Percentiles rank a stretch among this genome's conserved stretches.
These are phyloP conservation scores for Aspergillus puulaauensis DNA, from an alignment of 2,329 filamentous ascomycete genomes.

Conservation along the genomic window DNA sequence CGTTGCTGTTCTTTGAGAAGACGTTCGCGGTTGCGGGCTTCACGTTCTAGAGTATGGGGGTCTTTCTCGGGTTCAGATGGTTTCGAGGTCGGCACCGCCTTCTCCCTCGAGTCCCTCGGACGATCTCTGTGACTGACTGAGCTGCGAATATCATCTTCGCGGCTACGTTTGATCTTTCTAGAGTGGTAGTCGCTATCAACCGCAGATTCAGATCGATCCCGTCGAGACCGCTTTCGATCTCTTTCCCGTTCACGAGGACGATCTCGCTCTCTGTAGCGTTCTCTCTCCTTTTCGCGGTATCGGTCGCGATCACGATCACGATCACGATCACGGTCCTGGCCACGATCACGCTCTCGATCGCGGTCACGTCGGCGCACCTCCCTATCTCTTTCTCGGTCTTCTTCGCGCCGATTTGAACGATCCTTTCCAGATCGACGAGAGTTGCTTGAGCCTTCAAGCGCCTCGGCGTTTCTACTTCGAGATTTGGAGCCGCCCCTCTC, in stretches of 20 bases:
- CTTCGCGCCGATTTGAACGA: conserved; percentile 28
- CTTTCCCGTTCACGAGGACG: conserved; percentile 12
- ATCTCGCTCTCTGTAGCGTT: conserved; percentile 33
- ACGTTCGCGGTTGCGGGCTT: conserved; percentile 62
- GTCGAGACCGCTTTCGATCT: conserved; percentile 39
- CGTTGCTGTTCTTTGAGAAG: conserved; percentile 66
- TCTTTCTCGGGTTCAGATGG: conserved; percentile 53
- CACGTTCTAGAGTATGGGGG: conserved; percentile 72
- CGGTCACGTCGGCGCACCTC: conserved; percentile 1
- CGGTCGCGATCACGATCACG: conserved; percentile 28
- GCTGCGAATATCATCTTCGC: conserved; percentile 26
- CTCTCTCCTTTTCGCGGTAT: conserved; percentile 45
- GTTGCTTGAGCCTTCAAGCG: conserved; percentile 25
- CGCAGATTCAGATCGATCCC: conserved; percentile 39
- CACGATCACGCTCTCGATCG: conserved; percentile 12
- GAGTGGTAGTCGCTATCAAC: conserved; percentile 32
- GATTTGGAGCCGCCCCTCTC: conserved; percentile 20
- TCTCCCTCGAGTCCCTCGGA: conserved; percentile 15
- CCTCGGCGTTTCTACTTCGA: conserved; percentile 21
- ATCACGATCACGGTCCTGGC: conserved; percentile 23
- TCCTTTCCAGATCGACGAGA: conserved; percentile 31
- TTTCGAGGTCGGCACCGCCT: conserved; percentile 11
- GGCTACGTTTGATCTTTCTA: conserved; percentile 37
- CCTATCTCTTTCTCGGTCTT: conserved; percentile 31
- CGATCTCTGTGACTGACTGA: conserved; percentile 22